Evolutionary conservation across 305 asterid species (phyloP).

Genomic region (Stenogyne calaminthoides): DNA sequence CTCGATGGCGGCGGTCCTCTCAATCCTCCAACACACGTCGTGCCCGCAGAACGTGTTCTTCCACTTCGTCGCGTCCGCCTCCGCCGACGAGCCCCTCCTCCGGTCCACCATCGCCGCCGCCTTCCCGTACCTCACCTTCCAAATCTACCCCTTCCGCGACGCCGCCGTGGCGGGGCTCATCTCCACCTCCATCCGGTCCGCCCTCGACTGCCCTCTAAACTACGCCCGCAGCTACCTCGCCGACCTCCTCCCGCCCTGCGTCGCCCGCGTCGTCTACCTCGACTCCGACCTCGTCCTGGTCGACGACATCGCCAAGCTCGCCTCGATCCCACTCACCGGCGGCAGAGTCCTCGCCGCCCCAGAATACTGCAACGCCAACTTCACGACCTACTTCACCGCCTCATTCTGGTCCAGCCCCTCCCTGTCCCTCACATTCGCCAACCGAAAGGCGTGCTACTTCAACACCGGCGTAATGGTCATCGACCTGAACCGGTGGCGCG

Average conservation of each 20-base stretch:
- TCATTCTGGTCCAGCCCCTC: slow-evolving; percentile 89
- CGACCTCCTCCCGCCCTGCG: slow-evolving; percentile 66
- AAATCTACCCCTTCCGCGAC: slow-evolving; percentile 59
- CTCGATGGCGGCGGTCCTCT: slow-evolving; percentile 86
- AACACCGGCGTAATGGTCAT: slow-evolving; percentile 96
- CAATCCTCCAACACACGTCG: slow-evolving; percentile 79
- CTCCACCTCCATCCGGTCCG: slow-evolving; percentile 92
- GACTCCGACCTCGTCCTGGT: slow-evolving; percentile 84
- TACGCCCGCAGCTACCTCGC: slow-evolving; percentile 89
- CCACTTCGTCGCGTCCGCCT: slow-evolving; percentile 75
- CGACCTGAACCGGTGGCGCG: slow-evolving; percentile 75
- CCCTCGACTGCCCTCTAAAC: slow-evolving; percentile 88
- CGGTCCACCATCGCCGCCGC: slow-evolving; percentile 56
- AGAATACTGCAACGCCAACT: slow-evolving; percentile 90
- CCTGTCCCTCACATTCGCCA: slow-evolving; percentile 63
- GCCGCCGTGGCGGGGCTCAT: slow-evolving; percentile 63
- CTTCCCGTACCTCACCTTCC: slow-evolving; percentile 76
- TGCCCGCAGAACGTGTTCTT: slow-evolving; percentile 75
- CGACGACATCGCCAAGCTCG: slow-evolving; percentile 76
- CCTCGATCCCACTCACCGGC: slow-evolving; percentile 50
- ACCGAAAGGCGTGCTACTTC: slow-evolving; percentile 72
- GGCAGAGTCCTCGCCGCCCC: slow-evolving; percentile 76
- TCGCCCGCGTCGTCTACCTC: slow-evolving; percentile 71
- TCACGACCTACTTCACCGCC: slow-evolving; percentile 83
- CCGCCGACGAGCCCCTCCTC: slow-evolving; percentile 50